Conservation (phyloP, 2,329 filamentous ascomycete genomes). For the Penicillium sp. region DNA sequence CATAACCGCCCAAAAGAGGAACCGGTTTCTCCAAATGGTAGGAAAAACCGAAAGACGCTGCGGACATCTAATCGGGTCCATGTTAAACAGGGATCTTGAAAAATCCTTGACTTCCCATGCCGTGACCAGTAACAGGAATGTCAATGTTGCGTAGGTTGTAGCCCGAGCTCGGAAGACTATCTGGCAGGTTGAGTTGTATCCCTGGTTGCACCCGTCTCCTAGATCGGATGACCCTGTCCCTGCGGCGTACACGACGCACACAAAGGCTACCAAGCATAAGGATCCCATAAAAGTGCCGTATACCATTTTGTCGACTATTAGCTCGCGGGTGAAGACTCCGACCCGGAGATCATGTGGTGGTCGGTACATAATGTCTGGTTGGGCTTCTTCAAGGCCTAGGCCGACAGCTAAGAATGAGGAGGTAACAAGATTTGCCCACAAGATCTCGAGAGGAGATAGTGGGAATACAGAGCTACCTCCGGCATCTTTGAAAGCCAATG, state of each 20-base stretch:
- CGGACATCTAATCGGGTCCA: slow-evolving; percentile 55
- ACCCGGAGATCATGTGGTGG: slow-evolving; percentile 65
- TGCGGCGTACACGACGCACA: slow-evolving; percentile 39
- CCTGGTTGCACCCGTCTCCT: slow-evolving; percentile 56
- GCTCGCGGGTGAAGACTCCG: slow-evolving; percentile 43
- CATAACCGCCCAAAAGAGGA: slow-evolving; percentile 65
- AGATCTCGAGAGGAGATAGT: slow-evolving; percentile 77
- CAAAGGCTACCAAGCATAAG: slow-evolving; percentile 42
- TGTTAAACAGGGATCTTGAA: slow-evolving; percentile 70
- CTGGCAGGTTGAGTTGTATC: slow-evolving; percentile 50
- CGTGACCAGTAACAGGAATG: slow-evolving; percentile 71
- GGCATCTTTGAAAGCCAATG: slow-evolving; percentile 74
- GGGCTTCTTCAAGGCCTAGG: slow-evolving; percentile 74
- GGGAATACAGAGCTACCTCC: slow-evolving; percentile 76
- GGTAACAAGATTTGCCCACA: slow-evolving; percentile 92
- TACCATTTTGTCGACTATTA: slow-evolving; percentile 44
- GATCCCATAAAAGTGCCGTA: slow-evolving; percentile 49
- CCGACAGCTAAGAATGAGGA: slow-evolving; percentile 84
- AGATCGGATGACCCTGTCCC: slow-evolving; percentile 48
- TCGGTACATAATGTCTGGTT: slow-evolving; percentile 73
- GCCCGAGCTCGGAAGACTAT: slow-evolving; percentile 67
- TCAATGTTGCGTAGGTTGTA: slow-evolving; percentile 71
- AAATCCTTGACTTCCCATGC: slow-evolving; percentile 78
- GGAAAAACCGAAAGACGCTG: slow-evolving; percentile 63
- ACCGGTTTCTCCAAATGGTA: slow-evolving; percentile 69